Percentiles rank a stretch among this genome's conserved stretches.
These are phyloP conservation scores for Nothophytophthora sp. DNA, from an alignment of 352 stramenopile genomes.

Conservation along the genomic window DNA sequence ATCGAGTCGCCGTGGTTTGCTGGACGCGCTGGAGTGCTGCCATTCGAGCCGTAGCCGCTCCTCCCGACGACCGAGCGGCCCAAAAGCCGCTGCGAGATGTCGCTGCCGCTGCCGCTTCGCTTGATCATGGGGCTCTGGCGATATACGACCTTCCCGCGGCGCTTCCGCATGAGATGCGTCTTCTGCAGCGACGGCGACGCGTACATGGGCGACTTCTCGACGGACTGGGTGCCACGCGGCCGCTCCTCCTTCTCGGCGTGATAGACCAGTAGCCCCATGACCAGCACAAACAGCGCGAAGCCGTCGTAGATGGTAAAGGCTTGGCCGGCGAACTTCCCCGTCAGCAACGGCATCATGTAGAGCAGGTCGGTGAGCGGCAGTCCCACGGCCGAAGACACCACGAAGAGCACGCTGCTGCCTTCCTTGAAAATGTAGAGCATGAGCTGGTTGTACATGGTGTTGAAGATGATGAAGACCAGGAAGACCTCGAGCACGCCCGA, in stretches of 20 bases:
- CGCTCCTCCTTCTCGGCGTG: conserved; percentile 88
- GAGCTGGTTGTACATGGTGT: conserved; percentile 88
- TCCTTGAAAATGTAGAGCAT: conserved; percentile 92
- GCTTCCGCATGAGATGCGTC: conserved; percentile 83
- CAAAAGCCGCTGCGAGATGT: conserved; percentile 64
- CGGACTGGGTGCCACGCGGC: conserved; percentile 50
- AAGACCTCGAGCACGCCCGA: conserved; percentile 73
- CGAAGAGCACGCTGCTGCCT: conserved; percentile 87
- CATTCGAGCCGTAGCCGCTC: conserved; percentile 58
- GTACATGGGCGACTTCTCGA: conserved; percentile 89
- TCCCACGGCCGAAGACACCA: conserved; percentile 83
- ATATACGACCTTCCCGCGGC: conserved; percentile 79
- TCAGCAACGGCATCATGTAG: conserved; percentile 84
- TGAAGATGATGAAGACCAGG: conserved; percentile 87
- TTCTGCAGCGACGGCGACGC: conserved; percentile 83
- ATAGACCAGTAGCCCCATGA: conserved; percentile 87
- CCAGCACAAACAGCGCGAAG: conserved; percentile 85
- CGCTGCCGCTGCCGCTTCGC: conserved; percentile 43
- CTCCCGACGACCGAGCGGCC: conserved; percentile 42
- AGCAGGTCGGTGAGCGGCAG: conserved; percentile 83
- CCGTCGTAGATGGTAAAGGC: conserved; percentile 88
- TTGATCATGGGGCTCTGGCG: conserved; percentile 77
- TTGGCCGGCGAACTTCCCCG: conserved; percentile 63
- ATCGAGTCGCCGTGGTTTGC: conserved; percentile 4
- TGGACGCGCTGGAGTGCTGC: conserved; percentile 19